Base-by-base conservation (phyloP, 2,329 filamentous ascomycete genomes). In the Nannizziopsis barbatae region DNA sequence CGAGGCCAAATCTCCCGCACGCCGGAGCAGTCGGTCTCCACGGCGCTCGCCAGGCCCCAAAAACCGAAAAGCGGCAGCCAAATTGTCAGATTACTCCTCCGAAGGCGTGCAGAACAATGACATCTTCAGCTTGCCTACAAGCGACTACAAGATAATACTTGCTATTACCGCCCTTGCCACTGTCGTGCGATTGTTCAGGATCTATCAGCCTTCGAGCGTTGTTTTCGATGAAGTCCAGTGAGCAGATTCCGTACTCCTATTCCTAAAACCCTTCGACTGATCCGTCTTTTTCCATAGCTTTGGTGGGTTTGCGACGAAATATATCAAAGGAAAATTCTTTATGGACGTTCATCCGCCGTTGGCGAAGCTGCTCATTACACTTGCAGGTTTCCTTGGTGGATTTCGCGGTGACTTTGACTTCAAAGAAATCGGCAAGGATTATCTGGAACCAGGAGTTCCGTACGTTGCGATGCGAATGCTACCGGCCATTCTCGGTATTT, bases 191-290 rank as follows among this genome's bases (percentile, higher is more conserved):
- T 71, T 96, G 55, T 98, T 94, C 74, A 82, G 87, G 62, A 95
- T 98, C 71, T 95, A 93, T 66, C 87, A 95, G 66, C 92, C 92
- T 49, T 84, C 81, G 61, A 95, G 89, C 61, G 92, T 98, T 53
- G 92, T 98, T 57, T 98, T 98, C 66, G 92, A 98, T 68, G 92
- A 98, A 73, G 92, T 98, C 66, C 92, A 98, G 88, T 95, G 79
- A 66, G 87, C 81, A 42, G n/a, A 50, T 18, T 49, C 49, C 14
- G 30, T 47, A 15, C 11, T 32, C 8, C 43, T 43, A 5, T 20
- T 11, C 20, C 47, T 32, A 48, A 17, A 18, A 40, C n/a, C 30
- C 42, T 53, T 42, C 54, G 27, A 27, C 39, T 49, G 14, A 41
- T 14, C 8, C 27, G 20, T 41, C 31, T 14, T 41, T 22, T 32